Evolutionary conservation across 148 eudicot genomes (phyloP).

Genomic region (Polygonum maritimum): DNA sequence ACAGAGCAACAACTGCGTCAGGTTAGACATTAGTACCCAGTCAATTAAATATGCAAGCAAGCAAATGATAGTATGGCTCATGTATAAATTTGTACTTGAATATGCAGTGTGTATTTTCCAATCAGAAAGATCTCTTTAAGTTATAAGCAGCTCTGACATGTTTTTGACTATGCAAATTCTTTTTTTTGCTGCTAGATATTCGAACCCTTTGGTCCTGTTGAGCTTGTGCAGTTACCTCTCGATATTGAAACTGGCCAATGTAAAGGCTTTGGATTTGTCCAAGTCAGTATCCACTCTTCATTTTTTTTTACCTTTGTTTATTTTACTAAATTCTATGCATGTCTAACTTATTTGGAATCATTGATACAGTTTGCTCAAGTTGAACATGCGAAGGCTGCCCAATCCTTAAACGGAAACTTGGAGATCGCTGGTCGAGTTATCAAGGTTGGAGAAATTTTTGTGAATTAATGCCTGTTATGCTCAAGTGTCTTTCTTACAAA

Average conservation of each 20-base stretch:
- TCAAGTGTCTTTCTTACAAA: neutral
- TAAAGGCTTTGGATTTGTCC: slow-evolving; percentile 98
- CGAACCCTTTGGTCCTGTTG: slow-evolving; percentile 96
- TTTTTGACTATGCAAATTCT: neutral
- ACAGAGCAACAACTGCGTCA: slow-evolving; percentile 80
- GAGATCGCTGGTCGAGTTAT: slow-evolving; percentile 94
- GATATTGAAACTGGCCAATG: slow-evolving; percentile 97
- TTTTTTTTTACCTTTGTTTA: neutral
- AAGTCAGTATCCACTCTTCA: slow-evolving; percentile 32
- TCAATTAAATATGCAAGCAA: neutral
- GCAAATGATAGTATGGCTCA: neutral
- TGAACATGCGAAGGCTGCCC: slow-evolving; percentile 89
- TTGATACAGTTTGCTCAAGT: slow-evolving; percentile 63
- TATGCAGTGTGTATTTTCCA: neutral
- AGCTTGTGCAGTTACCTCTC: slow-evolving; percentile 93
- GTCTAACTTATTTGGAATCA: neutral
- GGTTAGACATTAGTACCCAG: slow-evolving; percentile 26
- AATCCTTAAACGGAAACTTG: slow-evolving; percentile 74
- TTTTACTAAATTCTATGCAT: neutral
- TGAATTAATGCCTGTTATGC: neutral
- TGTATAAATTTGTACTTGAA: neutral
- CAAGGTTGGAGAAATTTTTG: slow-evolving; percentile 41
- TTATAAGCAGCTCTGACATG: neutral
- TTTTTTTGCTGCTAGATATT: slow-evolving; percentile 39
- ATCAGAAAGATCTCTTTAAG: neutral